Evolutionary conservation across 345 rosid genomes (phyloP), one percentile per base, ranked within the genome.

Genomic region (Erysimum cheiranthoides): DNA sequence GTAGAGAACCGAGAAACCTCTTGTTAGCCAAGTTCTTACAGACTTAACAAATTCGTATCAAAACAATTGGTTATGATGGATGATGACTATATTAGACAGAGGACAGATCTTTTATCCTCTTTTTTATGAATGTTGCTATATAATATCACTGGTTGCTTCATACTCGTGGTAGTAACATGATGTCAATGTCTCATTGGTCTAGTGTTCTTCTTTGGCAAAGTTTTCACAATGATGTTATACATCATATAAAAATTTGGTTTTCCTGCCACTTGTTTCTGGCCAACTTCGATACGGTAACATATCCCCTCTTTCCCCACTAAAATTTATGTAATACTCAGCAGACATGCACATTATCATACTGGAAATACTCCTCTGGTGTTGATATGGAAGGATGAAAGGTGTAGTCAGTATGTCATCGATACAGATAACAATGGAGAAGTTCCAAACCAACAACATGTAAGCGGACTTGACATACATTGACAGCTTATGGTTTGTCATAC

Each of bases 351-450:
- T 61, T 95, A 92, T 86, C 96, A 90, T 79, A 82, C 86, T 31
- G 99, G 98, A 54, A 92, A 84, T 76, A 92, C 99, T 40, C 99
- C 97, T 21, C 83, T 95, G n/a, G 92, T 87, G 47, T 82, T 95
- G 83, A 91, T 92, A 40, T 95, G 99, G 99, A 95, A 92, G 79
- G 99, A 95, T 73, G 94, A 86, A 74, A 86, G 81, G 32, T 95
- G 97, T 72, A 92, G 97, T 81, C 97, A 87, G 76, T 95, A 88
- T 82, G 97, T 92, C 72, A 88, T 95, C 35, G 99, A 95, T 82
- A 92, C 99, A 2, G 99, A 95, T 53, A 84, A 82, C 82, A 87
- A 89, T 73, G 99, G 99, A 40, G 82, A 90, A 73, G 77, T 92
- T 76, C 92, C 83, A 18, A 83, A 73, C 70, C 86, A 88, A 73